These are phyloP conservation scores for Leccinum fallax DNA, from an alignment of 1,284 basidiomycete genomes.

Conservation along the genomic window DNA sequence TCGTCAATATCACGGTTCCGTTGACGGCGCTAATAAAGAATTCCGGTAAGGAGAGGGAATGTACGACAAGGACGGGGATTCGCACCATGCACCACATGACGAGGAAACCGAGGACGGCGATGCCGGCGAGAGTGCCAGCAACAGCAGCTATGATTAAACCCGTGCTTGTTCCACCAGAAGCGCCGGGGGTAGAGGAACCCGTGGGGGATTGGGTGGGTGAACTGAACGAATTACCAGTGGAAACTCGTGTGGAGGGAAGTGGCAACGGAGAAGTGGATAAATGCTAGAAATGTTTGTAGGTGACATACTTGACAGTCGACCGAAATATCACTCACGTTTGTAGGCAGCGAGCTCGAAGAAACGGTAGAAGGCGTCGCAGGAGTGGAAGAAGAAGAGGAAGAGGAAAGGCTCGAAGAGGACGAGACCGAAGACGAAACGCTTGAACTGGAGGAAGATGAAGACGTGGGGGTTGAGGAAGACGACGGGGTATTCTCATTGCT, in stretches of 20 bases:
- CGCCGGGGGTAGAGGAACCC: slow-evolving; percentile 24
- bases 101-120: slow-evolving; percentile 50
- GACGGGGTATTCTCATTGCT: background rate
- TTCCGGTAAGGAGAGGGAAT: slow-evolving; percentile 6
- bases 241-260: background rate
- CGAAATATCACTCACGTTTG: slow-evolving; percentile 14
- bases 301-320: background rate
- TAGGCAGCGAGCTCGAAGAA: background rate
- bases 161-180: slow-evolving; percentile 36
- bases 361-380: slow-evolving; percentile 5
- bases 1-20: slow-evolving; percentile 43
- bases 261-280: background rate
- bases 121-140: slow-evolving; percentile 49
- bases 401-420: slow-evolving; percentile 3
- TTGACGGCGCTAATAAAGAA: slow-evolving; percentile 46
- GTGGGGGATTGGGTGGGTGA: slow-evolving; percentile 14
- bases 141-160: slow-evolving; percentile 55
- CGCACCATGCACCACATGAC: slow-evolving; percentile 57
- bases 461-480: background rate
- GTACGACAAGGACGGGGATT: slow-evolving; percentile 1
- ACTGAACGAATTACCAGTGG: slow-evolving; percentile 1
- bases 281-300: slow-evolving; percentile 8
- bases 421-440: background rate
- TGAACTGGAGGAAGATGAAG: background rate
- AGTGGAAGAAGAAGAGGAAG: background rate